These are phyloP conservation scores for Adansonia madagascariensis DNA, from an alignment of 441 rosid genomes.

Conservation along the genomic window DNA sequence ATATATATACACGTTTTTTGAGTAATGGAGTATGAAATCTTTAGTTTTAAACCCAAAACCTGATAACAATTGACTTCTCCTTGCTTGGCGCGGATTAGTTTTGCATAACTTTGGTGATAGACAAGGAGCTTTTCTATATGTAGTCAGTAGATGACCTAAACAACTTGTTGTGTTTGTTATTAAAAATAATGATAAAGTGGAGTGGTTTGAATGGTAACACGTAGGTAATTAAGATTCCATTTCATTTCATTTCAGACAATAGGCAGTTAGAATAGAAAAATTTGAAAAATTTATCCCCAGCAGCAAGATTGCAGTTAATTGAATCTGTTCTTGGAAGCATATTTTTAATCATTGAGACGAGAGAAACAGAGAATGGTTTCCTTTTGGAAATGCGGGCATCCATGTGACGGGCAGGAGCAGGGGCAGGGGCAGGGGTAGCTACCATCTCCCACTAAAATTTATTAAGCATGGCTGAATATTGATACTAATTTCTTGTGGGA, in stretches of 20 bases:
- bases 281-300: background rate
- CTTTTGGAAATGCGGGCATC: background rate
- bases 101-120: background rate
- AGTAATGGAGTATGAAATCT: background rate
- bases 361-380: too few species aligned
- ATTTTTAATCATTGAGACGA: background rate
- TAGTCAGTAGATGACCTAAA: background rate
- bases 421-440: background rate
- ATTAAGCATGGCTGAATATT: background rate
- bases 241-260: background rate
- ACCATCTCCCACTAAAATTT: background rate
- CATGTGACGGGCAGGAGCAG: conserved; percentile 3
- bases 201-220: background rate
- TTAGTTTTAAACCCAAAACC: background rate
- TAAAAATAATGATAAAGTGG: background rate
- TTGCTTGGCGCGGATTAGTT: background rate
- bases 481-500: background rate
- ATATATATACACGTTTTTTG: background rate
- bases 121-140: background rate
- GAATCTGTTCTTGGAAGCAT: background rate
- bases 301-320: background rate
- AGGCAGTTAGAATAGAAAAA: background rate
- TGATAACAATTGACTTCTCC: background rate
- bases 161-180: background rate
- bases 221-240: background rate